Conservation (phyloP, 768 basidiomycete genomes). For the Mycena capillaripes region DNA sequence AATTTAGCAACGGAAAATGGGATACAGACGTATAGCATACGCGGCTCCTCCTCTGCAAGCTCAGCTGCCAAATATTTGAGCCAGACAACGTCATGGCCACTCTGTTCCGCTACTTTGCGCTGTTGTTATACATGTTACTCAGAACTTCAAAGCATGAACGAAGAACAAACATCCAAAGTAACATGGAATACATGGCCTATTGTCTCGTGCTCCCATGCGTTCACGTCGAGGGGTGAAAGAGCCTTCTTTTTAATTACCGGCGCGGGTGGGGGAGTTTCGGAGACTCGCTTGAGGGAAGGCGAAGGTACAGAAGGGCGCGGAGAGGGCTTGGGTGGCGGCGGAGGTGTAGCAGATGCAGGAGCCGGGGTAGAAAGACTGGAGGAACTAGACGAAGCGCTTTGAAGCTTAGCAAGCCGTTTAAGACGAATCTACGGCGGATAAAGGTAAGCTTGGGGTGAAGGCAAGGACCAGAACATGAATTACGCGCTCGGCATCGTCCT, state of each 20-base stretch:
- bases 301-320: conserved; percentile 48
- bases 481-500: conserved; percentile 88
- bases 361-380: conserved; percentile 52
- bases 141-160: not conserved
- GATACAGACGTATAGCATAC: conserved; percentile 35
- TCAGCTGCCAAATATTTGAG: conserved; percentile 83
- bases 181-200: conserved; percentile 80
- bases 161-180: conserved; percentile 78
- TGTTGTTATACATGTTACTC: conserved; percentile 42
- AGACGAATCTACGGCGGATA: conserved; percentile 78
- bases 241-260: conserved; percentile 65
- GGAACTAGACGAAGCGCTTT: conserved; percentile 56
- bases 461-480: conserved; percentile 32
- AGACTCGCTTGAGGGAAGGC: conserved; percentile 44
- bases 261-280: conserved; percentile 49
- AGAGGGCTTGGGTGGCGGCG: conserved; percentile 55
- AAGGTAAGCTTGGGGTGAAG: conserved; percentile 21
- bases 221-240: conserved; percentile 64
- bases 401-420: conserved; percentile 91
- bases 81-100: conserved; percentile 82
- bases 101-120: conserved; percentile 72
- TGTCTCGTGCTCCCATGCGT: conserved; percentile 81
- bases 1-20: conserved; percentile 13
- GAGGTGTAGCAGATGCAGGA: conserved; percentile 37
- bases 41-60: conserved; percentile 68